Evolutionary conservation across 192 early-diverging fungal species (phyloP).

Genomic region (Rhizoclosmatium sp.): DNA sequence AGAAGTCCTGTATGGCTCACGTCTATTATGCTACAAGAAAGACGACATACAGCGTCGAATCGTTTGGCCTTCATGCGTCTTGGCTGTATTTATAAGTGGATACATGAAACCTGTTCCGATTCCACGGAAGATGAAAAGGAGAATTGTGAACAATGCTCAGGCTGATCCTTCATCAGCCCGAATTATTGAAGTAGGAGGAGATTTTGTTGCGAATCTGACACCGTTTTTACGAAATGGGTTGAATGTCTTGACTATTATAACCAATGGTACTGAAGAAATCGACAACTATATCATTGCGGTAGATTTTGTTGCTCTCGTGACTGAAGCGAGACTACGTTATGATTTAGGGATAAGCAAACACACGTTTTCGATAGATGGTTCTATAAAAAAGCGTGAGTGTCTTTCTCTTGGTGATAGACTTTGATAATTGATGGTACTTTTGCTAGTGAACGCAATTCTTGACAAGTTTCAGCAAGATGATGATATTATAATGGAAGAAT

Average conservation of each 20-base stretch:
- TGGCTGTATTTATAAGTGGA: not conserved
- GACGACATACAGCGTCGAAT: constrained; percentile 46
- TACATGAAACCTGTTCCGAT: not conserved
- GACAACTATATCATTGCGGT: not conserved
- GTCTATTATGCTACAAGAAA: constrained; percentile 71
- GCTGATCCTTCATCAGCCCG: not conserved
- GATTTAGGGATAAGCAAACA: not conserved
- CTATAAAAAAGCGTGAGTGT: not conserved
- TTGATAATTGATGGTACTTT: not conserved
- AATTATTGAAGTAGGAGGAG: not conserved
- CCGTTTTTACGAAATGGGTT: not conserved
- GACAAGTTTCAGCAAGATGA: not conserved
- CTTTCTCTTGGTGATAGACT: not conserved
- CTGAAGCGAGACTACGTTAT: not conserved
- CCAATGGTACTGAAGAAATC: not conserved
- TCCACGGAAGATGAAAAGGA: not conserved
- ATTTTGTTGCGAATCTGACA: not conserved
- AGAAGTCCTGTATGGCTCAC: constrained; percentile 52
- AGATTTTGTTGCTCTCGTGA: not conserved
- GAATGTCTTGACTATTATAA: not conserved
- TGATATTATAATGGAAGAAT: constrained; percentile 3
- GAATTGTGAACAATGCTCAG: not conserved
- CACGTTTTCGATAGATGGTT: not conserved
- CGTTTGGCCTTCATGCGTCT: constrained; percentile 66
- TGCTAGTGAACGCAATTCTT: not conserved